Percentiles rank a stretch among this genome's conserved stretches.
These are phyloP conservation scores for Smallanthus sonchifolius DNA, from an alignment of 129 eudicot genomes.

Conservation along the genomic window DNA sequence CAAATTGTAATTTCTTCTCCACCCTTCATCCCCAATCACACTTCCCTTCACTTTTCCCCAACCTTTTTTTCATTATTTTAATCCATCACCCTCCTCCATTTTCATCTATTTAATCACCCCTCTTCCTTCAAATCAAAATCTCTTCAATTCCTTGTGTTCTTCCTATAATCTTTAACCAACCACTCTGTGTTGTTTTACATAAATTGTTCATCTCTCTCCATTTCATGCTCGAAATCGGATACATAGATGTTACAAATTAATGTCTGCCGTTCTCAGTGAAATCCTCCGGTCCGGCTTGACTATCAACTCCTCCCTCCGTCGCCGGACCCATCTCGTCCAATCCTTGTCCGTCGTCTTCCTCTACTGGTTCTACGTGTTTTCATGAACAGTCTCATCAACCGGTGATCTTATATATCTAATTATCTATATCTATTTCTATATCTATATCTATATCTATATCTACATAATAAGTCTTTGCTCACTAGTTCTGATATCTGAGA, in stretches of 20 bases:
- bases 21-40: constrained; percentile 38
- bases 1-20: constrained; percentile 15
- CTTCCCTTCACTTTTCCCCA: constrained; percentile 10
- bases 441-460: no score
- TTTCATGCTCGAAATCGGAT: constrained; percentile 17
- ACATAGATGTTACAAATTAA: constrained; percentile 47
- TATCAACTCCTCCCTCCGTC: constrained; percentile 63
- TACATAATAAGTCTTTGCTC: neutral
- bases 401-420: neutral
- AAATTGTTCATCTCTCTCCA: neutral
- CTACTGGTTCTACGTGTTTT: constrained; percentile 94
- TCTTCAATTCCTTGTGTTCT: constrained; percentile 5
- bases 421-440: neutral
- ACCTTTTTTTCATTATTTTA: neutral
- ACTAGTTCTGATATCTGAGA: no score
- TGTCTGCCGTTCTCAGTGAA: constrained; percentile 94
- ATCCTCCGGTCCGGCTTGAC: constrained; percentile 74
- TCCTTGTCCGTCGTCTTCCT: constrained; percentile 91
- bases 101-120: constrained; percentile 34
- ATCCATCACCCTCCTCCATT: constrained; percentile 9
- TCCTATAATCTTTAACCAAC: neutral
- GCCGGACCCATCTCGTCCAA: constrained; percentile 92
- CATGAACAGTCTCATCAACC: constrained; percentile 33
- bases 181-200: neutral
- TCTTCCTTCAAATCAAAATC: constrained; percentile 7